phyloP scores from a whole-genome alignment of 345 rosid species.

The Syzygium aromaticum region DNA sequence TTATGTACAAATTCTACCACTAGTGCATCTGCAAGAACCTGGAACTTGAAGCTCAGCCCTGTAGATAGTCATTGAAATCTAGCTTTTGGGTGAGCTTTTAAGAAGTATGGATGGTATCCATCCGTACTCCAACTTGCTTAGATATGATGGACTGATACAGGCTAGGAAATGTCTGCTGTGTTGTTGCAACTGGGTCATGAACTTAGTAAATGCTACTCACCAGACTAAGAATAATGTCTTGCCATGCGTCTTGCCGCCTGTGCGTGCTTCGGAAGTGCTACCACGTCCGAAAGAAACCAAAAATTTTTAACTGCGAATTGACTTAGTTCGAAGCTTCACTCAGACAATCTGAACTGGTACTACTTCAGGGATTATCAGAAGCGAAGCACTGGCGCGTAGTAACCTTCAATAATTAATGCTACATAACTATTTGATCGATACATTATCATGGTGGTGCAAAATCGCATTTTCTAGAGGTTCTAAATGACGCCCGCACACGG shows the following conservation, averaged over 20 bases:
- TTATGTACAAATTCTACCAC: not conserved
- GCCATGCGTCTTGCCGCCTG: not conserved
- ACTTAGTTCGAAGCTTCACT: not conserved
- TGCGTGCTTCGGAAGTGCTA: not conserved
- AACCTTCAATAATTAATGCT: not conserved
- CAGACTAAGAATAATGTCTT: not conserved
- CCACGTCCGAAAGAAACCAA: not conserved
- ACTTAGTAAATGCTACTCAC: not conserved
- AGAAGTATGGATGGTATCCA: not conserved
- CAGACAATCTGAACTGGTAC: not conserved
- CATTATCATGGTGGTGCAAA: not conserved
- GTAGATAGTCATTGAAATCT: not conserved
- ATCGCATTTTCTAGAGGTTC: not conserved
- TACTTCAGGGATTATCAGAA: not conserved
- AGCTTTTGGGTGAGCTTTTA: not conserved
- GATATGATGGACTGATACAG: not conserved
- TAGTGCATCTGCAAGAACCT: not conserved
- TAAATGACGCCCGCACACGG: not conserved
- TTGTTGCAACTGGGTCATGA: not conserved
- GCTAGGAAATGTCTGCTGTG: not conserved
- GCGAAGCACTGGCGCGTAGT: not conserved
- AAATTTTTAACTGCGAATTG: not conserved
- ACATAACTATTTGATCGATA: not conserved
- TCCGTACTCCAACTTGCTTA: not conserved
- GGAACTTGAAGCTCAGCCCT: not conserved